Percentiles rank a stretch among this genome's conserved stretches.
These are phyloP conservation scores for Fagus sylvatica DNA, from an alignment of 306 rosid genomes.

Conservation along the genomic window DNA sequence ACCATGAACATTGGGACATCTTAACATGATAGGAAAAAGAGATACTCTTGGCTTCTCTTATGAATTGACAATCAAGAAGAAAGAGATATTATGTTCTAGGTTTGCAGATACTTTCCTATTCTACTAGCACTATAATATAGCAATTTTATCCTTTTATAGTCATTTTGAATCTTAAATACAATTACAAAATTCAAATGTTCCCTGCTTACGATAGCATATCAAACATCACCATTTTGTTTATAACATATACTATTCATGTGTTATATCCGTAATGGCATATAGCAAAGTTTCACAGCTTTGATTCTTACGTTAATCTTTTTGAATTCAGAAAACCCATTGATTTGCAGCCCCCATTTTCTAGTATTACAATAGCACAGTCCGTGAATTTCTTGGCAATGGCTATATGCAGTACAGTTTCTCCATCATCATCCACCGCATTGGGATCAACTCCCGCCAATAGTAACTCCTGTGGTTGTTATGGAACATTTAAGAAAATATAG, in stretches of 20 bases:
- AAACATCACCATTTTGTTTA: neutral
- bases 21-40: neutral
- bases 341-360: slow-evolving; percentile 96
- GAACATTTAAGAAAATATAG: slow-evolving; percentile 20
- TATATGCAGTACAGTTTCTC: slow-evolving; percentile 91
- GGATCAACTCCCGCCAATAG: slow-evolving; percentile 97
- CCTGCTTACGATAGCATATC: neutral
- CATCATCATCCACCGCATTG: slow-evolving; percentile 88
- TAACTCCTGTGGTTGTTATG: slow-evolving; percentile 63
- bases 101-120: neutral
- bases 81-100: neutral
- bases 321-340: slow-evolving; percentile 79
- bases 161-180: neutral
- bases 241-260: neutral
- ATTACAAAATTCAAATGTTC: neutral
- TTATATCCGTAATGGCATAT: neutral
- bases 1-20: neutral
- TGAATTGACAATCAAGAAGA: neutral
- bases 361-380: slow-evolving; percentile 88
- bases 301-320: slow-evolving; percentile 77
- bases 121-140: neutral
- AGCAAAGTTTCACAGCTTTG: neutral
- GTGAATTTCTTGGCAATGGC: slow-evolving; percentile 89
- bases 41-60: no score
- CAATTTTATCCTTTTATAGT: neutral